Percentiles rank a stretch among this genome's conserved stretches.
phyloP scores from a whole-genome alignment of 31 red algal genomes.

The Asparagopsis taxiformis region DNA sequence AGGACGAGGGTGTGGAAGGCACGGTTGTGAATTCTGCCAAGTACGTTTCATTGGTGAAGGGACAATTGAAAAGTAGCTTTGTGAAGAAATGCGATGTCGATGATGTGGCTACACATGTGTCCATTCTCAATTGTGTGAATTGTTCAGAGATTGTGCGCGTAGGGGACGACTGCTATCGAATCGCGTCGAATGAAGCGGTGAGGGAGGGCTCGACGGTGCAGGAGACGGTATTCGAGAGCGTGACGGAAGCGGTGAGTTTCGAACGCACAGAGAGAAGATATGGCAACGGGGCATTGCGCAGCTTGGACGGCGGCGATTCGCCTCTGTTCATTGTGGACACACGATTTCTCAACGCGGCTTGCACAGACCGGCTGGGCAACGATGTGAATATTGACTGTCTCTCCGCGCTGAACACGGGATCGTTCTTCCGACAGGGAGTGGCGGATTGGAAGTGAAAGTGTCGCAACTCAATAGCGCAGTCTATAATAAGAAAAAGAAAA shows the following conservation, averaged over 20 bases:
- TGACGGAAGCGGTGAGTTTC: constrained; percentile 1
- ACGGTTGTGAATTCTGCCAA: constrained; percentile 18
- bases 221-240: constrained; percentile 14
- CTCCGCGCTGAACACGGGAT: constrained; percentile 36
- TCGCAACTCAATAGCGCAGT: too few species aligned
- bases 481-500: too few species aligned
- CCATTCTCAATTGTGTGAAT: constrained; percentile 39
- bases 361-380: constrained; percentile 43
- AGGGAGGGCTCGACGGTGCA: constrained; percentile 8
- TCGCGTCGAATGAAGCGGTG: constrained; percentile 18
- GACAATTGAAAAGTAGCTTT: constrained; percentile 27
- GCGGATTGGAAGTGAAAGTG: constrained; percentile 52
- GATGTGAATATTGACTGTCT: constrained; percentile 42
- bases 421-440: constrained; percentile 44
- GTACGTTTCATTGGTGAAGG: constrained; percentile 34
- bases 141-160: constrained; percentile 28
- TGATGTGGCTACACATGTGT: constrained; percentile 1
- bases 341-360: constrained; percentile 43
- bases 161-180: constrained; percentile 9
- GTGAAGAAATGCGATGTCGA: constrained; percentile 4
- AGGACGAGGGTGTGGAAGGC: not conserved
- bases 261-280: constrained; percentile 26
- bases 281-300: not conserved
- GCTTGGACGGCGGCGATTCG: constrained; percentile 19
- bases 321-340: constrained; percentile 38